These are phyloP conservation scores for Pseudonitzschia multiseries DNA, from an alignment of 108 stramenopile species.

Conservation along the genomic window DNA sequence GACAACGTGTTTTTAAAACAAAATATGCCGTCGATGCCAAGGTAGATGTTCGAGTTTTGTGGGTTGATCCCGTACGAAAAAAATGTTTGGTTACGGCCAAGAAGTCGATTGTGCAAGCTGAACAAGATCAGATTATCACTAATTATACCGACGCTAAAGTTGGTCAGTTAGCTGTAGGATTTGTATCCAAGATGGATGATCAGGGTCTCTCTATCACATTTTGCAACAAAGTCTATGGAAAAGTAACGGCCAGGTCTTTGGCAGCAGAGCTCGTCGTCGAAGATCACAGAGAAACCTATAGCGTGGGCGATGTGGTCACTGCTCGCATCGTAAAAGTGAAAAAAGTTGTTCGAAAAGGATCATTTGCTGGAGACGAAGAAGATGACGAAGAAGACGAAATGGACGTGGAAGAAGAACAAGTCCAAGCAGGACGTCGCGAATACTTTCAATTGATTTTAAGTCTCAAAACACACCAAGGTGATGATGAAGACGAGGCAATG, in stretches of 20 bases:
- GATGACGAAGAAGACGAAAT: slow-evolving; percentile 37
- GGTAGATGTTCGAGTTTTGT: slow-evolving; percentile 77
- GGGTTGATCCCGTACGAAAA: slow-evolving; percentile 52
- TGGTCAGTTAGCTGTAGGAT: slow-evolving; percentile 61
- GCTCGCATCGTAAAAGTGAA: slow-evolving; percentile 60
- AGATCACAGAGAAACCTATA: slow-evolving; percentile 65
- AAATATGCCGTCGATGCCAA: slow-evolving; percentile 75
- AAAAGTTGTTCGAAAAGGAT: slow-evolving; percentile 13
- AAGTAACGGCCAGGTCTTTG: slow-evolving; percentile 61
- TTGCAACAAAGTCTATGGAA: slow-evolving; percentile 79
- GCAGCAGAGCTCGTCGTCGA: slow-evolving; percentile 81
- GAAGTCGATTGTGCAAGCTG: slow-evolving; percentile 60
- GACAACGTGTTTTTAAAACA: slow-evolving; percentile 58
- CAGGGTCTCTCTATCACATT: slow-evolving; percentile 78
- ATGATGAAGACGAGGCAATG: slow-evolving; percentile 27
- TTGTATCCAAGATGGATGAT: slow-evolving; percentile 75
- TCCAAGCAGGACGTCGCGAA: slow-evolving; percentile 25
- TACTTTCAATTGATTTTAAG: slow-evolving; percentile 34
- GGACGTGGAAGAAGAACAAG: slow-evolving; percentile 24
- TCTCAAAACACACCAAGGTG: slow-evolving; percentile 19
- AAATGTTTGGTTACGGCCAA: slow-evolving; percentile 80
- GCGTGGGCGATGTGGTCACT: slow-evolving; percentile 75
- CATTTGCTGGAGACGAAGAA: slow-evolving; percentile 14
- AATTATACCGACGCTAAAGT: slow-evolving; percentile 45
- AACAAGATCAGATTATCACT: slow-evolving; percentile 44